Conservation (phyloP, 306 rosid genomes). For the Vigna hirtella region DNA sequence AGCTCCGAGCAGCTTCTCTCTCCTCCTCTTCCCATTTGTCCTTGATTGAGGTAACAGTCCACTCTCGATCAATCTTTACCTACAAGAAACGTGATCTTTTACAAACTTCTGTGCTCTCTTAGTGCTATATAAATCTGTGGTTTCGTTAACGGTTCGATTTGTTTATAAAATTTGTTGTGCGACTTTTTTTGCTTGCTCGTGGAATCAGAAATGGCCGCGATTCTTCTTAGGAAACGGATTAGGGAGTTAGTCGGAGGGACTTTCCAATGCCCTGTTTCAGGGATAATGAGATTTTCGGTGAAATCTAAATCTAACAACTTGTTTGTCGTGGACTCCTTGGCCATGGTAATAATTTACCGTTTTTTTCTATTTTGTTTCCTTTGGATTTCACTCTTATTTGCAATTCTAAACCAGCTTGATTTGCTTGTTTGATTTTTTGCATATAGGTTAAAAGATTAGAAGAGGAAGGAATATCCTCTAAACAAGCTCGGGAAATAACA, state of each 20-base stretch:
- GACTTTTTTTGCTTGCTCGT: not conserved
- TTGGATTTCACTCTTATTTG: not conserved
- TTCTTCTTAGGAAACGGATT: too few species aligned
- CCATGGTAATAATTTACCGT: slow-evolving; percentile 42
- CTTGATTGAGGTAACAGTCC: too few species aligned
- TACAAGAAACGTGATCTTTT: too few species aligned
- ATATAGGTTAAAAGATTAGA: slow-evolving; percentile 57
- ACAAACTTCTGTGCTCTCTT: not conserved
- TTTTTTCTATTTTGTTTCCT: not conserved
- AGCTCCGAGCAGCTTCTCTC: slow-evolving; percentile 38
- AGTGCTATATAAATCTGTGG: not conserved
- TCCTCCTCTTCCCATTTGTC: too few species aligned
- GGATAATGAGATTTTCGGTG: not conserved
- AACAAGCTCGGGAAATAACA: too few species aligned
- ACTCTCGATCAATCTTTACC: too few species aligned
- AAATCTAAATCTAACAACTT: too few species aligned
- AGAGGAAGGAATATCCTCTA: slow-evolving; percentile 47
- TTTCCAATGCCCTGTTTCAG: slow-evolving; percentile 9
- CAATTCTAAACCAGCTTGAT: too few species aligned
- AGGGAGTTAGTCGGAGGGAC: too few species aligned
- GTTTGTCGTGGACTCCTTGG: too few species aligned
- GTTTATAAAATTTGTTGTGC: not conserved
- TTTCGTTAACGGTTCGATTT: not conserved
- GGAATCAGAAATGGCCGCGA: not conserved
- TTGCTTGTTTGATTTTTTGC: not conserved